Evolutionary conservation across 208 protist species (phyloP).

Genomic region (Wallacemonas sp.): DNA sequence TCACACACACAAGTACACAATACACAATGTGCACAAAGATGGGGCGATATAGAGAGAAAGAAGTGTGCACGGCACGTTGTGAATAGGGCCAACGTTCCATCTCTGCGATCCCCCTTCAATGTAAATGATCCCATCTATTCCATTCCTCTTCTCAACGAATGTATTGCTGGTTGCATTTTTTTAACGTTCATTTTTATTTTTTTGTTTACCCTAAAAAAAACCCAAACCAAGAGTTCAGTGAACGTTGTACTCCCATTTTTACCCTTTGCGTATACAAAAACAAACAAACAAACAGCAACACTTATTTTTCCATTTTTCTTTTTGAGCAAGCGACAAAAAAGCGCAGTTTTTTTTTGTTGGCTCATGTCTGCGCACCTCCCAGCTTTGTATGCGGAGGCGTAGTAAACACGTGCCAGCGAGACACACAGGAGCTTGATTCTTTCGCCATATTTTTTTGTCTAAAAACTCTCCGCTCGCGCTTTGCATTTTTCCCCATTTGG

Average conservation of each 20-base stretch:
- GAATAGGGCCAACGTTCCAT: no score
- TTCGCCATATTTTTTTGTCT: no score
- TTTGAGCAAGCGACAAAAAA: conserved; percentile 7
- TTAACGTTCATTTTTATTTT: background rate
- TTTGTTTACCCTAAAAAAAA: background rate
- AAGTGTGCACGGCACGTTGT: no score
- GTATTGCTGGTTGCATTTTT: background rate
- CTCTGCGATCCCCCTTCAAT: no score
- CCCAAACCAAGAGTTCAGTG: background rate
- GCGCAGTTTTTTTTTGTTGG: background rate
- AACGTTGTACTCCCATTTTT: no score
- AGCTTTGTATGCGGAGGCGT: background rate
- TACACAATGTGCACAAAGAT: no score
- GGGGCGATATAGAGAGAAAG: no score
- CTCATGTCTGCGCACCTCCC: background rate
- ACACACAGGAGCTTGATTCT: background rate
- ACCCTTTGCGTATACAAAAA: background rate
- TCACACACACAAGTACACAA: no score
- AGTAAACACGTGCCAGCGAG: background rate
- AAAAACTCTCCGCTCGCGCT: no score
- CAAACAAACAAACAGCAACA: background rate
- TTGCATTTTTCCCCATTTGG: no score
- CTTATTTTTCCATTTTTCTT: conserved; percentile 21
- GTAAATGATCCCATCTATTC: background rate
- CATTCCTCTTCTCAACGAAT: background rate